Percentiles rank a stretch among this genome's conserved stretches.
Conservation (phyloP, 257 asterid species). For the Anisodus tanguticus region DNA sequence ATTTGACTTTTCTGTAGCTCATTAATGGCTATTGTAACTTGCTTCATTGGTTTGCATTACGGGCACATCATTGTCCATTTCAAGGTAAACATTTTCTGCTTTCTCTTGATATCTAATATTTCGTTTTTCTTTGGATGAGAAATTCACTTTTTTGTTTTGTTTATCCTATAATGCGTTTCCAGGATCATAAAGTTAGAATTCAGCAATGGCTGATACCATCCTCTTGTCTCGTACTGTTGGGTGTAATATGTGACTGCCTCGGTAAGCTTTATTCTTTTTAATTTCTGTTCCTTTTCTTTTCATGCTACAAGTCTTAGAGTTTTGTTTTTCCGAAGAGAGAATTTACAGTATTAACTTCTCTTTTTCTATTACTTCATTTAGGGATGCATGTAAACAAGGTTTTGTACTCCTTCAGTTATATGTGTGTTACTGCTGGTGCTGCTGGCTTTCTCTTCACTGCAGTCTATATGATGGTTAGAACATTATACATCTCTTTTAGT, state of each 20-base stretch:
- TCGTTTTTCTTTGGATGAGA: neutral
- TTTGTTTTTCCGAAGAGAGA: neutral
- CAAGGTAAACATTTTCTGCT: constrained; percentile 48
- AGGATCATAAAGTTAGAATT: constrained; percentile 68
- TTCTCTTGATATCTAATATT: neutral
- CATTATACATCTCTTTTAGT: neutral
- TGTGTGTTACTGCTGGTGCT: constrained; percentile 62
- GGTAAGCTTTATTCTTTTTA: constrained; percentile 44
- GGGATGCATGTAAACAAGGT: constrained; percentile 76
- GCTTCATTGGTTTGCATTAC: constrained; percentile 66
- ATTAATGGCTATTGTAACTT: constrained; percentile 65
- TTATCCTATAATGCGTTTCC: constrained; percentile 31
- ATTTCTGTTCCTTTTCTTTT: constrained; percentile 25
- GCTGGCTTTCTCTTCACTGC: constrained; percentile 66
- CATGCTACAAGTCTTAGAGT: neutral
- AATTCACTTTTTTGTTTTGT: constrained; percentile 19
- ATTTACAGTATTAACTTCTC: constrained; percentile 9
- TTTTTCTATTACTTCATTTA: constrained; percentile 28
- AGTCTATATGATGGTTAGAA: constrained; percentile 57
- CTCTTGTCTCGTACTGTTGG: constrained; percentile 45
- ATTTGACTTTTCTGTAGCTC: constrained; percentile 53
- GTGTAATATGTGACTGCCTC: constrained; percentile 44
- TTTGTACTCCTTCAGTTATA: constrained; percentile 67
- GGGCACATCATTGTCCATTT: constrained; percentile 69
- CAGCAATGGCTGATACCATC: constrained; percentile 64